Base-by-base conservation (phyloP, 106 monocot species). In the Acanthochlamys bracteata region DNA sequence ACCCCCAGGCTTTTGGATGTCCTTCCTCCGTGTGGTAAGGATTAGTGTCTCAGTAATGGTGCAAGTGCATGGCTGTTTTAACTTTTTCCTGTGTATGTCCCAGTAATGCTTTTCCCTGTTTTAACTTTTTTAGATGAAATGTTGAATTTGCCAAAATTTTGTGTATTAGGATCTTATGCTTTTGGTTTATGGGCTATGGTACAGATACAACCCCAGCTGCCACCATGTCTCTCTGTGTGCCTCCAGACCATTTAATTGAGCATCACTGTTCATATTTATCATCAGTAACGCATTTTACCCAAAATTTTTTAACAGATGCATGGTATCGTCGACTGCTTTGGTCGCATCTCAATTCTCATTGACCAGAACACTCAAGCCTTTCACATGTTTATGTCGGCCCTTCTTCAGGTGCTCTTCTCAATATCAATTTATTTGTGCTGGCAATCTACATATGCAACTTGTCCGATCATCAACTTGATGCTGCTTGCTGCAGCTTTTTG, bases 321-420 rank as follows among this genome's bases (percentile, higher is more conserved):
- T 20, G 85, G 95, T 24, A 82, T 91, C 24, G 90, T 91, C 23
- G 80, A 83, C 46, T 90, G 90, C 78, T 96, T 96, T 68, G 87
- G 87, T 14, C 79, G 90, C 49, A 72, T 96, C 26, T 75, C 95
- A 4, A 27, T 85, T 20, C 84, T 96, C 21, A 76, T 88, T 25
- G 95, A 90, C 71, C 90, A 88, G 74, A 96, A 96, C 43, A 96
- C 95, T 8, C 90, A 91, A 6, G 90, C 88, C 24, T 85, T 90
- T 60, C 82, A 87, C 55, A 75, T 82, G 73, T 90, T 91, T 56
- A 91, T 96, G 87, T 61, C 79, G 13, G 87, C 95, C n/a, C 77
- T 91, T 41, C 90, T 90, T 40, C 90, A 87, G 87, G 95, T 87
- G 45, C 19, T 41, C 20, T 40, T 4, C 59, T 14, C 42, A 16